These are phyloP conservation scores for Picochlorum sp. DNA, from an alignment of 139 green algal species.

Conservation along the genomic window DNA sequence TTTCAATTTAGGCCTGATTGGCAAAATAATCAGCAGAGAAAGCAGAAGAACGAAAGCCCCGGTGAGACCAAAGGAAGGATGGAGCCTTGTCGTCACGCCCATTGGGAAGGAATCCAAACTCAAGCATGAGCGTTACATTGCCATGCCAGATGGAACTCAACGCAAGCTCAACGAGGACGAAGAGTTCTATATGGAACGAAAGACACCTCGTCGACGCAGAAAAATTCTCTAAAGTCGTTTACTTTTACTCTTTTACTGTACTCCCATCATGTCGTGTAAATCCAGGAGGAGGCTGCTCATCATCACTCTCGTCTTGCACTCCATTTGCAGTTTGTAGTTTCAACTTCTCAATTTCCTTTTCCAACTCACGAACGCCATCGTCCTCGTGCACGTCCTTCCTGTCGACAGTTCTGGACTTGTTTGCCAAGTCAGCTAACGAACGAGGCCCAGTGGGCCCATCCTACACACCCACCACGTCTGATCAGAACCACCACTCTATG, in stretches of 20 bases:
- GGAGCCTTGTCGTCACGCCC: constrained; percentile 33
- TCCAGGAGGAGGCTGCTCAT: too few species aligned
- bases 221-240: background rate
- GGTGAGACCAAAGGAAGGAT: constrained; percentile 27
- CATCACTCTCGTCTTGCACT: too few species aligned
- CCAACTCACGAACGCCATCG: too few species aligned
- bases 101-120: constrained; percentile 16
- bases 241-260: too few species aligned
- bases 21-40: constrained; percentile 15
- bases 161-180: constrained; percentile 34
- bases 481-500: background rate
- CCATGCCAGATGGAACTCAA: constrained; percentile 22
- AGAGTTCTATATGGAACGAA: constrained; percentile 24
- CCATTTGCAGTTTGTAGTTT: too few species aligned
- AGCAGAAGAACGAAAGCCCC: constrained; percentile 23
- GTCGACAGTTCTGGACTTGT: too few species aligned
- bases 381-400: too few species aligned
- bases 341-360: too few species aligned
- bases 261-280: too few species aligned
- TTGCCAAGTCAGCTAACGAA: too few species aligned
- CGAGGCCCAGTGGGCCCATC: too few species aligned
- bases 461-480: too few species aligned
- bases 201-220: constrained; percentile 8
- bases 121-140: constrained; percentile 28
- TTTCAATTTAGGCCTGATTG: constrained; percentile 32